Base-by-base conservation (phyloP, 2,329 filamentous ascomycete genomes). In the Pestalotiopsis sp. region DNA sequence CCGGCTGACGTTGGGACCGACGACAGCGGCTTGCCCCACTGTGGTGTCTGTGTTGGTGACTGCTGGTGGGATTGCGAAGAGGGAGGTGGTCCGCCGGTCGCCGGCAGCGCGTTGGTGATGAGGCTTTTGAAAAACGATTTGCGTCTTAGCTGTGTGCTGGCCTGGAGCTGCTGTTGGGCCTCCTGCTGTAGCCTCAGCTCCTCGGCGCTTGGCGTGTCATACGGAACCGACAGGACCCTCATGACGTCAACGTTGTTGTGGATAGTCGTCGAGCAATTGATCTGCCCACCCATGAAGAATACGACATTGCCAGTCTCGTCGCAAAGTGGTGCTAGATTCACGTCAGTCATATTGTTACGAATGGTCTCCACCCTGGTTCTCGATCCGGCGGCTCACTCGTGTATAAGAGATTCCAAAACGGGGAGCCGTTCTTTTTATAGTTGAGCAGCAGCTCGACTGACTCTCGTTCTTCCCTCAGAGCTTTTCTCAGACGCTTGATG, bases 381-480 rank as follows among this genome's bases (percentile, higher is more conserved):
- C 31, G 31, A 36, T 36, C 31, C 4, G 4, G n/a, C 41, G 13
- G 38, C 68, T 67, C 11, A 69, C 68, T 65, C n/a, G 67, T 59
- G 31, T 69, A 69, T n/a, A 69, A 59, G 13, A 69, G 65, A 52
- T 84, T 84, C 85, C 85, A 87, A 70, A 86, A 87, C 0, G 85
- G 84, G 40, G 83, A 80, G 7, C 83, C 84, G 67, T 82, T 82
- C 68, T 84, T 84, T 66, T 79, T 80, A 70, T 85, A 82, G 70
- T 86, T 88, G 13, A 87, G 76, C n/a, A 70, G 11, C 27, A 66
- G 60, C 59, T 66, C 67, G n/a, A 65, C 68, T 20, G 68, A 23
- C 64, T 66, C 70, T 60, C 70, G 38, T 49, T 68, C 67, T 25
- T 72, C 68, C 36, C 66, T 60, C 17, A 86, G 80, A 1, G 81